Percentiles rank a stretch among this genome's conserved stretches.
These are phyloP conservation scores for Flaveria bidentis DNA, from an alignment of 129 eudicot species.

Conservation along the genomic window DNA sequence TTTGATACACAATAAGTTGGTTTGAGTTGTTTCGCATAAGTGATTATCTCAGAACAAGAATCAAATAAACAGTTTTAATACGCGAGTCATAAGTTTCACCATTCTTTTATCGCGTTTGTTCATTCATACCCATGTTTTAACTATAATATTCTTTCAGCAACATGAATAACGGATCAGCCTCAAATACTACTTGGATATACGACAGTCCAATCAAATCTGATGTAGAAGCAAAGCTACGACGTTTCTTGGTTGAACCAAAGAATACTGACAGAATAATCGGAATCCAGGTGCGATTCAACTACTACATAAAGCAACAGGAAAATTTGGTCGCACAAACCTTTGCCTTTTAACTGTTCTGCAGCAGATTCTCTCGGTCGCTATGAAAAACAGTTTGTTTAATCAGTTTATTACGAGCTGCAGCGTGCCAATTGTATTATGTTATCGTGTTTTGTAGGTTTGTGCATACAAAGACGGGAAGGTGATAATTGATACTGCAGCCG, in stretches of 20 bases:
- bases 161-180: slow-evolving; percentile 50
- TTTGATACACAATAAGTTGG: too few relatives aligned
- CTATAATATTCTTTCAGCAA: slow-evolving; percentile 48
- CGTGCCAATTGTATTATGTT: not conserved
- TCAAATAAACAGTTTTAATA: not conserved
- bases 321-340: not conserved
- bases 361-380: not conserved
- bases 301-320: not conserved
- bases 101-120: not conserved
- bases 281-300: slow-evolving; percentile 60
- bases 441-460: slow-evolving; percentile 53
- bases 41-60: not conserved
- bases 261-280: slow-evolving; percentile 78
- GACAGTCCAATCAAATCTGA: slow-evolving; percentile 67
- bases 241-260: slow-evolving; percentile 60
- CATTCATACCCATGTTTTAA: not conserved
- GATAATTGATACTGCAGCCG: slow-evolving; percentile 94
- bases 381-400: not conserved
- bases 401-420: not conserved
- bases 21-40: too few relatives aligned
- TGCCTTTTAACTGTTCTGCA: not conserved
- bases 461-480: slow-evolving; percentile 96
- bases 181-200: slow-evolving; percentile 55
- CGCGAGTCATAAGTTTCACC: not conserved
- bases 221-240: slow-evolving; percentile 76